Evolutionary conservation across 75 land plant genomes (phyloP).

Genomic region (Cryptomeria japonica): DNA sequence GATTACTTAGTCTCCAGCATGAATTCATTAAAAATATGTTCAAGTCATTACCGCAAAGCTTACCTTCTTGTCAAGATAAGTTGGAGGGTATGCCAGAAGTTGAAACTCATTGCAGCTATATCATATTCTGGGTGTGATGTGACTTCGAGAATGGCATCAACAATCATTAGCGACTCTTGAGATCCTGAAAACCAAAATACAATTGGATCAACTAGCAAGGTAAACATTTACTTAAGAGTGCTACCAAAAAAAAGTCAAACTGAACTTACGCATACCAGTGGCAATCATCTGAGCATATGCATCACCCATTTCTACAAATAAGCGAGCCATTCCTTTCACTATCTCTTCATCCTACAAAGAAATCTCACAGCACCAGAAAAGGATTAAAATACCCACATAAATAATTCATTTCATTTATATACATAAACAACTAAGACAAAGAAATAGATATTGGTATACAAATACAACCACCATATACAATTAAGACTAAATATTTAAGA

Average conservation of each 20-base stretch:
- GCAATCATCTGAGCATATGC: constrained; percentile 93
- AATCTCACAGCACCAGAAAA: neutral
- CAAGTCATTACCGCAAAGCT: neutral
- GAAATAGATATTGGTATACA: neutral
- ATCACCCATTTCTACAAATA: constrained; percentile 98
- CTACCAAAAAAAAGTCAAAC: neutral
- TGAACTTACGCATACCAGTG: constrained; percentile 52
- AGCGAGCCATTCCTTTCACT: constrained; percentile 88
- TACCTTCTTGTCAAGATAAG: constrained; percentile 70
- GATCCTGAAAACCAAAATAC: constrained; percentile 56
- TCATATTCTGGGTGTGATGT: constrained; percentile 96
- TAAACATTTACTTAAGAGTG: neutral
- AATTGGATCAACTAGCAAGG: neutral
- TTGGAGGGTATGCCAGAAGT: constrained; percentile 95
- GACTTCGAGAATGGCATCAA: constrained; percentile 84
- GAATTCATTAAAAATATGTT: neutral
- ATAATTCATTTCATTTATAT: neutral
- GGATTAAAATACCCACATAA: neutral
- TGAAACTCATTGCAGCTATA: constrained; percentile 95
- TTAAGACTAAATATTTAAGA: neutral
- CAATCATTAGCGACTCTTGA: constrained; percentile 82
- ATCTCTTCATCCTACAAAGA: constrained; percentile 82
- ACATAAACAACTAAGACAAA: neutral
- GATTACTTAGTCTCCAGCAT: neutral
- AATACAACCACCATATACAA: neutral